Conservation (phyloP, 202 grass and related monocot genomes). For the Carex sylvatica region DNA sequence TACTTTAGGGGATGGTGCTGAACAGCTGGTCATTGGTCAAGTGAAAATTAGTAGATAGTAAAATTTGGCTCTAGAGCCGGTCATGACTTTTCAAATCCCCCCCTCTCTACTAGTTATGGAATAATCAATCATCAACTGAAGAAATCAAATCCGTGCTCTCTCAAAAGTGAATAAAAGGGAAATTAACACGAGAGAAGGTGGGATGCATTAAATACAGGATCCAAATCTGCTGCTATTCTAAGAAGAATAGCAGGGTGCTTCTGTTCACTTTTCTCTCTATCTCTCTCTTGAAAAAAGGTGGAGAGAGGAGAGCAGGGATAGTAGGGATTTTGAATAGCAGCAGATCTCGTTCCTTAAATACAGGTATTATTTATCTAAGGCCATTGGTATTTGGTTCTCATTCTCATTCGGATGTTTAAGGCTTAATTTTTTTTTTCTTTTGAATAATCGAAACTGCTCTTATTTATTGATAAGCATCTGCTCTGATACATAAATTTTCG, state of each 20-base stretch:
- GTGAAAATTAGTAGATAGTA: neutral
- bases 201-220: neutral
- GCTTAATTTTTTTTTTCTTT: neutral
- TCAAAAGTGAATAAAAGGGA: neutral
- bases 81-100: conserved; percentile 8
- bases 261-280: no score
- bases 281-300: no score
- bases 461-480: neutral
- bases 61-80: neutral
- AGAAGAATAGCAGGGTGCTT: no score
- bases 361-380: conserved; percentile 1
- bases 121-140: neutral
- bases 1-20: no score
- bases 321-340: no score
- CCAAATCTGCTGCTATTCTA: no score
- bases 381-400: neutral
- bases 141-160: conserved; percentile 9
- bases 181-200: neutral
- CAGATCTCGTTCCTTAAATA: neutral
- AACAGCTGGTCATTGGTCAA: neutral
- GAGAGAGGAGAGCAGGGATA: no score
- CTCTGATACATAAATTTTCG: neutral
- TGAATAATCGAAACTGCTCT: neutral
- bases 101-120: neutral
- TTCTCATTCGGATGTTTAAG: conserved; percentile 6